A percentile compares a stretch with the other conserved stretches of the same genome.
These are phyloP conservation scores for Xerocomus tenax DNA, from an alignment of 1,284 basidiomycete genomes.

Conservation along the genomic window DNA sequence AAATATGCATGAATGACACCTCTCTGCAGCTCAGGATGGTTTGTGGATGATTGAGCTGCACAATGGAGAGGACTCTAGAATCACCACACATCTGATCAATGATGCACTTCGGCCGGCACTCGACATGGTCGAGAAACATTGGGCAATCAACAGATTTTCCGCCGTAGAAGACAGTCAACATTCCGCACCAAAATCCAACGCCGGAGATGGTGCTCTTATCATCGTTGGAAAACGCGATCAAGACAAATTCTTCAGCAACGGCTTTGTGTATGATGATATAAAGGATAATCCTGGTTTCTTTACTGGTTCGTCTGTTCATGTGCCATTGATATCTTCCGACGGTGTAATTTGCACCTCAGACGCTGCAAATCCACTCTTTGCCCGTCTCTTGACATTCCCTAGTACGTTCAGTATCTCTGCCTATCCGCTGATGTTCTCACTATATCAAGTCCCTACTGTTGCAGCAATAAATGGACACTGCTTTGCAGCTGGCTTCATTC, in stretches of 20 bases:
- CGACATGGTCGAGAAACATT: slow-evolving; percentile 69
- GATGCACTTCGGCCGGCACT: slow-evolving; percentile 65
- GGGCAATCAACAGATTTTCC: slow-evolving; percentile 53
- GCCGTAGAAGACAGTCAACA: slow-evolving; percentile 29
- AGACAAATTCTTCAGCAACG: slow-evolving; percentile 88
- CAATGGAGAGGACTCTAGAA: slow-evolving; percentile 67
- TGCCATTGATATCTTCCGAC: background rate
- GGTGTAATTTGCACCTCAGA: slow-evolving; percentile 28
- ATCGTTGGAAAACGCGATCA: slow-evolving; percentile 66
- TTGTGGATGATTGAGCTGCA: slow-evolving; percentile 73
- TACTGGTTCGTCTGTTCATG: slow-evolving; percentile 42
- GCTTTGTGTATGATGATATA: slow-evolving; percentile 41
- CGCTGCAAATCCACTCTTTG: slow-evolving; percentile 48
- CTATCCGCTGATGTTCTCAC: slow-evolving; percentile 1
- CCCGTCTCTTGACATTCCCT: slow-evolving; percentile 58
- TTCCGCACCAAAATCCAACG: slow-evolving; percentile 27
- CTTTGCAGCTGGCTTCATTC: slow-evolving; percentile 79
- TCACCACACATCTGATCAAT: slow-evolving; percentile 54
- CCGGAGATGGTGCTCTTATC: slow-evolving; percentile 59
- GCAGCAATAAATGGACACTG: slow-evolving; percentile 89
- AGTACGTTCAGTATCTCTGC: slow-evolving; percentile 38
- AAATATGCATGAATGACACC: background rate
- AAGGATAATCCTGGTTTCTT: slow-evolving; percentile 67
- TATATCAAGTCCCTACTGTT: slow-evolving; percentile 60
- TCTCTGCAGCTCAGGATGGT: slow-evolving; percentile 43